Evolutionary conservation across 768 basidiomycete species (phyloP).

Genomic region (Gyrodon lividus): DNA sequence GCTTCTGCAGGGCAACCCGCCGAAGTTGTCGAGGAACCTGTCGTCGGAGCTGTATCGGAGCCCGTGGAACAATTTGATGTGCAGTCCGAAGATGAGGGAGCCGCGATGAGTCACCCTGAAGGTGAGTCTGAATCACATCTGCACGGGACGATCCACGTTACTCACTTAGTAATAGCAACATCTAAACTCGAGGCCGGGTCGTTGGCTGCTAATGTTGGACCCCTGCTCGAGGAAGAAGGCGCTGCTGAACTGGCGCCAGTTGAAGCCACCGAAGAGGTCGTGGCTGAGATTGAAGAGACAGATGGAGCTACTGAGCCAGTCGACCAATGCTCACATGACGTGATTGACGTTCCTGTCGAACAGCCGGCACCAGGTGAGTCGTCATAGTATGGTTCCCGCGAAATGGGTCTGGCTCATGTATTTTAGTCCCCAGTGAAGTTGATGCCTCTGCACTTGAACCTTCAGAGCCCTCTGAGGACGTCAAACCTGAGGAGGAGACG

Average conservation of each 20-base stretch:
- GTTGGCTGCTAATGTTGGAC: background rate
- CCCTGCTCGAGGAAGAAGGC: background rate
- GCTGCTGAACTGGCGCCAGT: background rate
- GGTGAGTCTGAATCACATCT: background rate
- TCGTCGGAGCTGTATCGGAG: background rate
- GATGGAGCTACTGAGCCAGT: background rate
- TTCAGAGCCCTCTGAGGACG: background rate
- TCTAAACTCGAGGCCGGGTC: background rate
- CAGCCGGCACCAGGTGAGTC: background rate
- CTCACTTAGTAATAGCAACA: background rate
- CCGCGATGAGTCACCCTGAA: background rate
- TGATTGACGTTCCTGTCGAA: background rate
- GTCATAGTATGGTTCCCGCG: background rate
- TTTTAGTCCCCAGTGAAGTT: background rate
- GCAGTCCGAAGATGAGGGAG: background rate
- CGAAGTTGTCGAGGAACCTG: background rate
- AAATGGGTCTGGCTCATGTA: constrained; percentile 1
- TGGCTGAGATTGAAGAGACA: background rate
- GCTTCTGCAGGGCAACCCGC: background rate
- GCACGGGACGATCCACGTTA: background rate
- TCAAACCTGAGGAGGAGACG: background rate
- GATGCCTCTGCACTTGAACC: constrained; percentile 1
- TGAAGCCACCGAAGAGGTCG: background rate
- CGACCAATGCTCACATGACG: background rate
- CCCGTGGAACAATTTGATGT: background rate